Base-by-base conservation (phyloP, 2,329 filamentous ascomycete genomes). In the Phaeosphaeria sp. region DNA sequence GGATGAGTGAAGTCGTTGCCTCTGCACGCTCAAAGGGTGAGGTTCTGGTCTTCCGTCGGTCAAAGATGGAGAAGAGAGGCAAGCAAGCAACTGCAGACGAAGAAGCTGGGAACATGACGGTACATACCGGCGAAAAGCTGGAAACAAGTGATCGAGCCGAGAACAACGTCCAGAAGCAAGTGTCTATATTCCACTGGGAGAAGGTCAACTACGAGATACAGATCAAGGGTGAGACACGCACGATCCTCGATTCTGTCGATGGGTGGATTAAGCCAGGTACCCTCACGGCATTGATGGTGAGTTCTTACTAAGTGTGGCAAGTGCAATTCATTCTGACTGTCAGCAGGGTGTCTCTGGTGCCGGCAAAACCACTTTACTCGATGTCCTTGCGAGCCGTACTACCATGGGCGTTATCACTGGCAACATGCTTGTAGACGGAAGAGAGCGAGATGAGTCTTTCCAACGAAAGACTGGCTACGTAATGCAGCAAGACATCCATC, bases 381-480 rank as follows among this genome's bases (percentile, higher is more conserved):
- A 96, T 77, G 90, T 91, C 30, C 83, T 97, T 55, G 68, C 68
- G 6, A 60, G 64, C 22, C 62, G 71, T 2, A 65, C 61, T 13
- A 67, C 69, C 1, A 67, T 66, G 57, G 72, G 72, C 9, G 64
- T 74, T 9, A 66, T 74, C 9, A 64, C 63, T 25, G 71, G 71
- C 1, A 58, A 62, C 18, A 71, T 71, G 56, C 53, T 74, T 17
- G 71, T 75, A 6, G 61, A 73, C 47, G 69, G 69, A 6, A 58
- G 64, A 18, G 59, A 64, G 15, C 65, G 61, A 91, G 91, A 94
- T 64, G 83, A 84, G 47, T 91, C 89, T 0, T 96, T 96, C 83
- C 92, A 95, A 76, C 89, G 92, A 58, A 93, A 93, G 79, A 94
- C 91, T 0, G 92, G 92, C 47, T 96, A 95, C 66, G 92, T 93